These are phyloP conservation scores for Farysia itapuensis DNA, from an alignment of 1,284 basidiomycete species.

Conservation along the genomic window DNA sequence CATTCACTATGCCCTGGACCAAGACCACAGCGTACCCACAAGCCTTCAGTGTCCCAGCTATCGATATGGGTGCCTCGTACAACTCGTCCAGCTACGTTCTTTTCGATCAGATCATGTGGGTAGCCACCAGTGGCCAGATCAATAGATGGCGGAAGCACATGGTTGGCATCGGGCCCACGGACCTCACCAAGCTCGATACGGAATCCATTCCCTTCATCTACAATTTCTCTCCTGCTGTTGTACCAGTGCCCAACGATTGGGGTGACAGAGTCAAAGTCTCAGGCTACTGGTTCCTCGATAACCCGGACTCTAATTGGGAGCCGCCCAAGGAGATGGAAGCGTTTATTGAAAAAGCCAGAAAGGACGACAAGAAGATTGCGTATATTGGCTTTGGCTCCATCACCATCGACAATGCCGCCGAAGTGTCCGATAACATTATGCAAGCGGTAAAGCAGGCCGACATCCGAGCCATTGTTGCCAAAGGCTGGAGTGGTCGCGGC, in stretches of 20 bases:
- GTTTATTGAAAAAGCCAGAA: conserved; percentile 67
- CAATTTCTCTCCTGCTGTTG: conserved; percentile 53
- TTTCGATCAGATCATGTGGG: conserved; percentile 54
- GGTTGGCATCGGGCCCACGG: conserved; percentile 39
- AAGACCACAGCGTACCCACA: conserved; percentile 49
- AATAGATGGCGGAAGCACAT: conserved; percentile 52
- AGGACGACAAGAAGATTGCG: conserved; percentile 64
- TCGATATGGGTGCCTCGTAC: conserved; percentile 43
- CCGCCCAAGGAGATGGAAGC: conserved; percentile 65
- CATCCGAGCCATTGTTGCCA: conserved; percentile 54
- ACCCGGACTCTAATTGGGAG: conserved; percentile 65
- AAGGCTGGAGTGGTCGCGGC: conserved; percentile 52
- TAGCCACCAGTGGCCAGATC: conserved; percentile 47
- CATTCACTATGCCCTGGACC: conserved; percentile 58
- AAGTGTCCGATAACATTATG: conserved; percentile 58
- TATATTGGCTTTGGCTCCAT: conserved; percentile 62
- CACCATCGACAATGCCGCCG: conserved; percentile 36
- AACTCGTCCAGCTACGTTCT: conserved; percentile 44
- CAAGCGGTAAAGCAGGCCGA: conserved; percentile 42
- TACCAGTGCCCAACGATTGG: conserved; percentile 53
- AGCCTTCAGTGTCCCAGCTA: conserved; percentile 47
- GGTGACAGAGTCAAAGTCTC: conserved; percentile 42
- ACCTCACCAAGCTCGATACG: conserved; percentile 33
- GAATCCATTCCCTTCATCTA: conserved; percentile 51
- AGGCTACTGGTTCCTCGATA: conserved; percentile 52